phyloP scores from a whole-genome alignment of 2,329 filamentous ascomycete genomes.

The Fusarium zealandicum region DNA sequence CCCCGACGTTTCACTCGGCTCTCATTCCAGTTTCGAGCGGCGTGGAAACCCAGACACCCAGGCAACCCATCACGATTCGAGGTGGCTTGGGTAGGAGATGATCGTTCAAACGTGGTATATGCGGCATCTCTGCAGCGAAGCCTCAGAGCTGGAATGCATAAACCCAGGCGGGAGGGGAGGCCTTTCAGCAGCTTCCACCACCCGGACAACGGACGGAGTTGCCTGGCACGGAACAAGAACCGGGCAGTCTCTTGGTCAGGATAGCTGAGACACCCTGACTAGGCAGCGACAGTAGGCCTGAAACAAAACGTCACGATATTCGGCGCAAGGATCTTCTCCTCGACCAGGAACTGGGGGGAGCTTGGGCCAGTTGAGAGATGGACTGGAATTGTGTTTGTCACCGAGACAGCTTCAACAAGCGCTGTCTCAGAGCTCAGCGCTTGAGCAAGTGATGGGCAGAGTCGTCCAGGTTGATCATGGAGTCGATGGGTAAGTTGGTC shows the following conservation, averaged over 20 bases:
- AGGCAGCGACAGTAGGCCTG: slow-evolving; percentile 19
- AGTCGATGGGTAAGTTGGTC: too few species aligned
- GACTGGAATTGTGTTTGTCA: slow-evolving; percentile 26
- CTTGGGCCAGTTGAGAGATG: slow-evolving; percentile 13
- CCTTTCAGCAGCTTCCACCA: slow-evolving; percentile 9
- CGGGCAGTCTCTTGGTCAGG: slow-evolving; percentile 1
- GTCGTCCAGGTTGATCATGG: too few species aligned
- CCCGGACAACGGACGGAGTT: slow-evolving; percentile 10
- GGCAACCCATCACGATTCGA: background rate
- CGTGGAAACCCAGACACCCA: slow-evolving; percentile 26
- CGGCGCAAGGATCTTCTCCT: slow-evolving; percentile 10
- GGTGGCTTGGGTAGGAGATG: background rate
- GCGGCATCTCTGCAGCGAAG: background rate
- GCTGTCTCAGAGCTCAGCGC: slow-evolving; percentile 4
- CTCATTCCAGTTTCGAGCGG: too few species aligned
- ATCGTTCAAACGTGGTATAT: background rate
- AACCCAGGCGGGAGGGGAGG: slow-evolving; percentile 8
- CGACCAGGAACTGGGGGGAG: background rate
- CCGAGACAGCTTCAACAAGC: slow-evolving; percentile 6
- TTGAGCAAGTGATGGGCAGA: background rate
- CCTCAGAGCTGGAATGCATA: slow-evolving; percentile 23
- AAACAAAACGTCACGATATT: slow-evolving; percentile 34
- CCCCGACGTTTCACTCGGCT: too few species aligned
- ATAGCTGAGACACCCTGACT: slow-evolving; percentile 24
- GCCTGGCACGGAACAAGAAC: slow-evolving; percentile 17